Conservation (phyloP, 768 basidiomycete species). For the Serendipita sp. region DNA sequence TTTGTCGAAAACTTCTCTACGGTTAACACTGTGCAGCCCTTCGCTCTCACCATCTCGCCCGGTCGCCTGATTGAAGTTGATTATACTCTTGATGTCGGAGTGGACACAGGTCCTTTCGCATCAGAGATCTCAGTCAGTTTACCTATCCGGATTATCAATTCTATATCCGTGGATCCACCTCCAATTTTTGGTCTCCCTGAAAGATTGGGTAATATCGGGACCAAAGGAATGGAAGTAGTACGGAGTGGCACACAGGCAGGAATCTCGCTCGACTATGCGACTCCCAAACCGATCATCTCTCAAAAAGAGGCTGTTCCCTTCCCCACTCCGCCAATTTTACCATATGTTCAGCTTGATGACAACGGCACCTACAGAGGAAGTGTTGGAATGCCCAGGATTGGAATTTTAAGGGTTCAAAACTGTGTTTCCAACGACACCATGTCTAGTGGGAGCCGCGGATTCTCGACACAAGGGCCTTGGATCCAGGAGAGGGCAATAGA, state of each 20-base stretch:
- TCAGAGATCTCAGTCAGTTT: conserved; percentile 54
- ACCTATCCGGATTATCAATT: conserved; percentile 66
- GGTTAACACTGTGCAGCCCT: conserved; percentile 29
- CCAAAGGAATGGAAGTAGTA: neutral
- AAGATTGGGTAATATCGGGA: neutral
- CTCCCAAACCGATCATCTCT: too few relatives aligned
- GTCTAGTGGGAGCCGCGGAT: neutral
- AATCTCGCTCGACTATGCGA: too few relatives aligned
- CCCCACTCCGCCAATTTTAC: too few relatives aligned
- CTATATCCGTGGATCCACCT: conserved; percentile 74
- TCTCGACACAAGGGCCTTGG: neutral
- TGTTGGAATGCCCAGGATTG: neutral
- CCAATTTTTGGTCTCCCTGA: conserved; percentile 20
- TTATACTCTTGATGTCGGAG: conserved; percentile 50
- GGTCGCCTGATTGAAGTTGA: conserved; percentile 61
- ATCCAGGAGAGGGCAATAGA: neutral
- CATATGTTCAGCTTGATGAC: neutral
- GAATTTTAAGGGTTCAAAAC: neutral
- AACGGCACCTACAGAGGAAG: neutral
- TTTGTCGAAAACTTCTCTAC: neutral
- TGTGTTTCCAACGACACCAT: neutral
- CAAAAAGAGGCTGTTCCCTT: too few relatives aligned
- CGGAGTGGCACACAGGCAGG: too few relatives aligned
- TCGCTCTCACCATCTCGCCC: conserved; percentile 51
- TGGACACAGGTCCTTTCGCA: conserved; percentile 41